Percentiles rank a stretch among this genome's conserved stretches.
Conservation (phyloP, 1,139 yeast genomes). For the Taiozyma sp. region DNA sequence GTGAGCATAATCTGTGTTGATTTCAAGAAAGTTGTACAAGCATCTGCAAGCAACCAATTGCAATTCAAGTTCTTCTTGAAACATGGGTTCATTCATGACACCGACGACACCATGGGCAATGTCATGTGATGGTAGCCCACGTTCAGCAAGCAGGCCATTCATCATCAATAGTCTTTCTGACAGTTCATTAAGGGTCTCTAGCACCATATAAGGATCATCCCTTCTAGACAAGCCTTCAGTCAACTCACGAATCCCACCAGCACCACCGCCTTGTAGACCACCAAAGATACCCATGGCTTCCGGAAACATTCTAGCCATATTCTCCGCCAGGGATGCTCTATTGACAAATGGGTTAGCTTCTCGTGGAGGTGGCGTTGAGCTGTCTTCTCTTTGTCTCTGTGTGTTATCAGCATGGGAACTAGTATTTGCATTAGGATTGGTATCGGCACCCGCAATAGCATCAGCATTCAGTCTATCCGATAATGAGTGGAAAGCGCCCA, state of each 20-base stretch:
- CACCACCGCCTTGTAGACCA: constrained; percentile 23
- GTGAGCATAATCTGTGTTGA: constrained; percentile 59
- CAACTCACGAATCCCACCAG: constrained; percentile 31
- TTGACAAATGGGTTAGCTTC: constrained; percentile 2
- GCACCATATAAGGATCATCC: constrained; percentile 39
- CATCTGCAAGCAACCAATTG: constrained; percentile 85
- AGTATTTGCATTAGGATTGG: neutral
- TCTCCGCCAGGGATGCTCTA: constrained; percentile 20
- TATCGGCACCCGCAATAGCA: neutral
- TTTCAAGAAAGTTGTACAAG: constrained; percentile 75
- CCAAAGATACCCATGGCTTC: constrained; percentile 35
- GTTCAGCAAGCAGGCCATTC: constrained; percentile 57
- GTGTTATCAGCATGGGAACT: neutral
- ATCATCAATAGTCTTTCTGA: constrained; percentile 63
- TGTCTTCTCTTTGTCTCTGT: neutral
- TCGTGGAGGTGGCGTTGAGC: neutral
- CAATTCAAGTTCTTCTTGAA: constrained; percentile 67
- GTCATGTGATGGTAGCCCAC: constrained; percentile 56
- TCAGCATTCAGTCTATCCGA: constrained; percentile 12
- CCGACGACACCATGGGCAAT: constrained; percentile 51
- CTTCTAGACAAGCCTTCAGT: constrained; percentile 33
- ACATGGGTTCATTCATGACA: constrained; percentile 52
- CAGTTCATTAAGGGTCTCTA: constrained; percentile 59
- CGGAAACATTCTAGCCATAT: constrained; percentile 29
- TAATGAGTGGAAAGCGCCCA: constrained; percentile 16